phyloP scores from a whole-genome alignment of 495 filamentous ascomycete species.

The Bacidia gigantensis region DNA sequence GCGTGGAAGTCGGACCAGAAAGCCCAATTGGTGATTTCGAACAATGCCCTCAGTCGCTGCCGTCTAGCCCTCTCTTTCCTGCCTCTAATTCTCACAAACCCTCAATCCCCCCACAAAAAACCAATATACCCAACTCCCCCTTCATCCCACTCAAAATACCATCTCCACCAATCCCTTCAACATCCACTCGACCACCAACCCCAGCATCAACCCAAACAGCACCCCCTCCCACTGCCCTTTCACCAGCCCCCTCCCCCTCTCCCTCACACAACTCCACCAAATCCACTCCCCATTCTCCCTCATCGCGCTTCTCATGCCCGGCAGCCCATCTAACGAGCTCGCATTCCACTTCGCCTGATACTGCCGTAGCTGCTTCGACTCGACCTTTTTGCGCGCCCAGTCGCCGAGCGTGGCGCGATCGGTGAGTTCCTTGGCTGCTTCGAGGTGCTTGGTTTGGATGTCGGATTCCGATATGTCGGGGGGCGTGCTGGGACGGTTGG shows the following conservation, averaged over 20 bases:
- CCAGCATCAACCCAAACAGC: conserved; percentile 23
- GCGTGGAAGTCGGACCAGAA: no score
- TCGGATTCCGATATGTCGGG: conserved; percentile 9
- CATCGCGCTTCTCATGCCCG: conserved; percentile 33
- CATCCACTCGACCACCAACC: conserved; percentile 16
- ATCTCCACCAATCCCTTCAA: background rate
- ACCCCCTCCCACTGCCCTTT: conserved; percentile 23
- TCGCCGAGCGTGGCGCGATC: conserved; percentile 34
- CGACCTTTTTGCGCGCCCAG: conserved; percentile 28
- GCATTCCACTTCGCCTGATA: conserved; percentile 38
- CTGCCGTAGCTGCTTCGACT: conserved; percentile 25
- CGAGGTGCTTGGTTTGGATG: background rate
- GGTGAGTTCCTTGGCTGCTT: background rate
- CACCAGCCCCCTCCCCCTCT: conserved; percentile 20
- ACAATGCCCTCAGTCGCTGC: no score
- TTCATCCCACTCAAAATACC: background rate
- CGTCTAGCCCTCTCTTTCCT: no score
- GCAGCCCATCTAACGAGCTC: conserved; percentile 39
- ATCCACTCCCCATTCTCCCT: conserved; percentile 24
- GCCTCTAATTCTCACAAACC: no score
- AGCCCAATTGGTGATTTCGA: no score
- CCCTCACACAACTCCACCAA: conserved; percentile 20
- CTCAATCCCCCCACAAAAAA: no score
- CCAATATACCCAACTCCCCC: background rate
- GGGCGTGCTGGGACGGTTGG: conserved; percentile 6